These are phyloP conservation scores for Zasmidium cellare DNA, from an alignment of 2,329 filamentous ascomycete genomes.

Conservation along the genomic window DNA sequence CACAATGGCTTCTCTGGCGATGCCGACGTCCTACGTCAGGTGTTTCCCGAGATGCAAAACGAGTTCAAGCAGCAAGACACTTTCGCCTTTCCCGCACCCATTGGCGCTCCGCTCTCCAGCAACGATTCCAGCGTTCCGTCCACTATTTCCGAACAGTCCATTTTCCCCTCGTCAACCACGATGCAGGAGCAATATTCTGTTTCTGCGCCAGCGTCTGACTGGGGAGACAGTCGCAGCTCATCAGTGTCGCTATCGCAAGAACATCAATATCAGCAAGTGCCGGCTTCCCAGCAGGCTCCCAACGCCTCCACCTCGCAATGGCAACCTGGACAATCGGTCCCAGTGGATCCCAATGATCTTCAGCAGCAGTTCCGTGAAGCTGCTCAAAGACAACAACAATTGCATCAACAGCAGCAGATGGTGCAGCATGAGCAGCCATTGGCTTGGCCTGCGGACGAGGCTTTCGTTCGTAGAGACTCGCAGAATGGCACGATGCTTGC, in stretches of 20 bases:
- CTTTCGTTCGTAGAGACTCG: conserved; percentile 32
- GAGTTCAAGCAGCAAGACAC: conserved; percentile 24
- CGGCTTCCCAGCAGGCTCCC: conserved; percentile 12
- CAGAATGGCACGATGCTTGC: conserved; percentile 33
- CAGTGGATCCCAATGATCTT: conserved; percentile 35
- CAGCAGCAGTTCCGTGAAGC: conserved; percentile 37
- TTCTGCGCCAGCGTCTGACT: conserved; percentile 32
- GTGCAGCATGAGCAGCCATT: conserved; percentile 32
- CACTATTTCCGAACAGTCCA: conserved; percentile 26
- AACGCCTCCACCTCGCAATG: conserved; percentile 30
- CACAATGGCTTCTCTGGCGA: conserved; percentile 19
- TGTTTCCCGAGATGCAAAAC: conserved; percentile 26
- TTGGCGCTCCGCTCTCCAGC: conserved; percentile 27
- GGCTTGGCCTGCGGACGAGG: conserved; percentile 33
- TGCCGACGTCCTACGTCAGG: conserved; percentile 19
- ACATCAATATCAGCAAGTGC: conserved; percentile 17
- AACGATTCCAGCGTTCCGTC: conserved; percentile 31
- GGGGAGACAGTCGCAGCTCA: conserved; percentile 34
- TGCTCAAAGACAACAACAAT: conserved; percentile 23
- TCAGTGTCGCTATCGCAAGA: conserved; percentile 26
- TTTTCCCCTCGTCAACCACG: conserved; percentile 26
- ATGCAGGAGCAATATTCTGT: conserved; percentile 24
- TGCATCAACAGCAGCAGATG: conserved; percentile 14
- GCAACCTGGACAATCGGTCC: conserved; percentile 39
- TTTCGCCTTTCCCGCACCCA: conserved; percentile 20